phyloP scores from a whole-genome alignment of 371 early-diverging fungal genomes.

The Haplosporangium sp. region DNA sequence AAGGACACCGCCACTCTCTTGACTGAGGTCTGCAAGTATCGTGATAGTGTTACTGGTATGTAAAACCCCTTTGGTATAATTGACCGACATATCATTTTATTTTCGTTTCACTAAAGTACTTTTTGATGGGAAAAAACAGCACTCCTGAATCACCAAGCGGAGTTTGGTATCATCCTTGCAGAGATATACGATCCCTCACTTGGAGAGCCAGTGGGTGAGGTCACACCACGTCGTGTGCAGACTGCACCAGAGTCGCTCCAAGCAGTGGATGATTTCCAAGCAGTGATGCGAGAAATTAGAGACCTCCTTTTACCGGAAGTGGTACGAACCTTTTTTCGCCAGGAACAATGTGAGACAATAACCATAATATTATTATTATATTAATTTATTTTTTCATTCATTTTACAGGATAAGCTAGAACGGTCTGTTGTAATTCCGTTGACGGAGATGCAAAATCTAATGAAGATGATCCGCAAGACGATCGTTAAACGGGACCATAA shows the following conservation, averaged over 20 bases:
- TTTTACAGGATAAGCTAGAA: conserved; percentile 74
- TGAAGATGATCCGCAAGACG: conserved; percentile 77
- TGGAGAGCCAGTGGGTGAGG: conserved; percentile 56
- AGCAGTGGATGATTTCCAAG: conserved; percentile 75
- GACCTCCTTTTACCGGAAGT: conserved; percentile 79
- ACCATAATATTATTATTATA: neutral
- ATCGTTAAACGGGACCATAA: conserved; percentile 87
- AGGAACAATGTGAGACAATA: neutral
- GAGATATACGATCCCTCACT: conserved; percentile 67
- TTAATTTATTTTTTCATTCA: neutral
- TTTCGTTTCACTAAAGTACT: neutral
- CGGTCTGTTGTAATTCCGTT: conserved; percentile 77
- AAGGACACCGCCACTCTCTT: conserved; percentile 67
- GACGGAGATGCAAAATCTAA: conserved; percentile 72
- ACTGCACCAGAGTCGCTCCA: conserved; percentile 69
- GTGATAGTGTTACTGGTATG: conserved; percentile 78
- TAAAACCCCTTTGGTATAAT: neutral
- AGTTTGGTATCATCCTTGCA: conserved; percentile 72
- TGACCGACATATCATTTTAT: neutral
- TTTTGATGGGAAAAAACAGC: conserved; percentile 45
- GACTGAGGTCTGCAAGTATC: conserved; percentile 78
- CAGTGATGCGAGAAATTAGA: conserved; percentile 70
- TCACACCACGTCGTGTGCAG: conserved; percentile 60
- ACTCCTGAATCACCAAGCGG: conserved; percentile 77
- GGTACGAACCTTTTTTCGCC: conserved; percentile 50